These are phyloP conservation scores for Neonectria punicea DNA, from an alignment of 2,329 filamentous ascomycete genomes.

Conservation along the genomic window DNA sequence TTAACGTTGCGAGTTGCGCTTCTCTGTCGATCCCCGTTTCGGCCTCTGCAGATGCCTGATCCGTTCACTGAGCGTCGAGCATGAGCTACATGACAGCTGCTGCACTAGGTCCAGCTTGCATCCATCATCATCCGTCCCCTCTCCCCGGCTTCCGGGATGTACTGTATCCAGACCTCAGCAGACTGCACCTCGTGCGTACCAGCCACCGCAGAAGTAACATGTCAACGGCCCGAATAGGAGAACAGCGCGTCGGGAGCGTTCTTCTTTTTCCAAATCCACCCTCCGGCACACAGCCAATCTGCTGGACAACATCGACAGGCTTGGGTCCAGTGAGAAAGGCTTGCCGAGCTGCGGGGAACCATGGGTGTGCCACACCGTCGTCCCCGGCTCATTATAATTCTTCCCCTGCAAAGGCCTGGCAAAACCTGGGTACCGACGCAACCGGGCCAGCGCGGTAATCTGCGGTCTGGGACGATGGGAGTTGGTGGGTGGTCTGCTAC, in stretches of 20 bases:
- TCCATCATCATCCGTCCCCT: not conserved
- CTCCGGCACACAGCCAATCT: slow-evolving; percentile 28
- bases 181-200: not conserved
- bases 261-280: slow-evolving; percentile 26
- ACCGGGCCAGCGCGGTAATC: not conserved
- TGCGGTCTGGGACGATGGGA: not conserved
- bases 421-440: slow-evolving; percentile 12
- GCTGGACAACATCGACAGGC: slow-evolving; percentile 12
- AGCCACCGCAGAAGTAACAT: slow-evolving; percentile 15
- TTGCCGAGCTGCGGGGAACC: slow-evolving; percentile 42
- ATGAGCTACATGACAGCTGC: not conserved
- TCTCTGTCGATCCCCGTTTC: not conserved
- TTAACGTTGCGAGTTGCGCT: not conserved
- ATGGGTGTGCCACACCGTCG: slow-evolving; percentile 37
- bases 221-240: slow-evolving; percentile 44
- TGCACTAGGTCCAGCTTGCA: no score
- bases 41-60: not conserved
- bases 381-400: slow-evolving; percentile 17
- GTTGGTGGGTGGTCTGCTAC: not conserved
- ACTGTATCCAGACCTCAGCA: not conserved
- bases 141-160: not conserved
- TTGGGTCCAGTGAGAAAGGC: slow-evolving; percentile 18
- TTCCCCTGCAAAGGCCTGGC: slow-evolving; percentile 7
- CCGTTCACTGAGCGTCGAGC: no score
- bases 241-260: slow-evolving; percentile 26